phyloP scores from a whole-genome alignment of 2,329 filamentous ascomycete genomes.

The Epichloe gansuensis region DNA sequence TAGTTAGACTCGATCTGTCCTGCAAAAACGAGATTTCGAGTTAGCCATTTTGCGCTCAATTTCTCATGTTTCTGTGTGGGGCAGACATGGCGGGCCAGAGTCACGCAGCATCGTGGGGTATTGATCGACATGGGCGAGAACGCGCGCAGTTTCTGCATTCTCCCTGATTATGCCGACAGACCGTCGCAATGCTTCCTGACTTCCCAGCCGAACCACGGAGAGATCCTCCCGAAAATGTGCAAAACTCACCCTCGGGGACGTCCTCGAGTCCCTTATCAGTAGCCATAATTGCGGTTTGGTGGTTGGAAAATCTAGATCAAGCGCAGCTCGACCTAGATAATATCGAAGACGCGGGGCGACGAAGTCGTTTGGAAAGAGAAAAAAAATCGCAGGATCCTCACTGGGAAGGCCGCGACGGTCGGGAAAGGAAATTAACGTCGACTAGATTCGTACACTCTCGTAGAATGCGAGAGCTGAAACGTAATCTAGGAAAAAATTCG shows the following conservation, averaged over 20 bases:
- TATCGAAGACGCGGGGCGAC: slow-evolving; percentile 28
- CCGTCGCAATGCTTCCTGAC: background rate
- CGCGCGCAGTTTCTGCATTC: background rate
- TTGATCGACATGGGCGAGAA: background rate
- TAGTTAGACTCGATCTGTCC: slow-evolving; percentile 99
- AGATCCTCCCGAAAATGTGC: background rate
- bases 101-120: background rate
- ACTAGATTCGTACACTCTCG: slow-evolving; percentile 39
- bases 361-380: slow-evolving; percentile 12
- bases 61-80: background rate
- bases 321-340: slow-evolving; percentile 61
- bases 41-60: slow-evolving; percentile 5
- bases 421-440: slow-evolving; percentile 19
- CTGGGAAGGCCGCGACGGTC: slow-evolving; percentile 21
- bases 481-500: slow-evolving; percentile 29
- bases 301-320: slow-evolving; percentile 53
- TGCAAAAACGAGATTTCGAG: slow-evolving; percentile 28
- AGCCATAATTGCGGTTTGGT: slow-evolving; percentile 85
- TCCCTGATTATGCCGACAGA: background rate
- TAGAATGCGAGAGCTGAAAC: slow-evolving; percentile 27
- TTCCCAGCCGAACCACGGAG: background rate
- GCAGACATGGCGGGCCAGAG: background rate
- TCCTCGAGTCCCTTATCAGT: slow-evolving; percentile 96
- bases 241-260: slow-evolving; percentile 75
- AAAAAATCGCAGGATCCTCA: slow-evolving; percentile 26